phyloP scores from a whole-genome alignment of 2,329 filamentous ascomycete species.

The Hypoxylon sp. region DNA sequence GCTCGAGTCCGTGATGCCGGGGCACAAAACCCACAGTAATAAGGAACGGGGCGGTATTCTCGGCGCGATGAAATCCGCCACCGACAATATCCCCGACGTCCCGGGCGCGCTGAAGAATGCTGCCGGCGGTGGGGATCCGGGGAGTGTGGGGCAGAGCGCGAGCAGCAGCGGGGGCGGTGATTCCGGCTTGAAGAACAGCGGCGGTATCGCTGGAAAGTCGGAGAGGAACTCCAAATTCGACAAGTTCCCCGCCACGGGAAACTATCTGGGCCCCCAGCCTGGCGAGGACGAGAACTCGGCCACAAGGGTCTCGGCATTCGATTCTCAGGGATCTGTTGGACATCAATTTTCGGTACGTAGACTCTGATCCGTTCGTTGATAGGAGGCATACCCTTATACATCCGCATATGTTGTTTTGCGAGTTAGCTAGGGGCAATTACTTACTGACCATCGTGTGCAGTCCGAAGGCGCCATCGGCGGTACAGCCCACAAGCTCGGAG shows the following conservation, averaged over 20 bases:
- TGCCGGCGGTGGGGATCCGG: conserved; percentile 1
- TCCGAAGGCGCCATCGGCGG: conserved; percentile 36
- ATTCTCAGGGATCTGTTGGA: conserved; percentile 36
- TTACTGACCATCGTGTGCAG: conserved; percentile 13
- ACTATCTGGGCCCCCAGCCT: conserved; percentile 15
- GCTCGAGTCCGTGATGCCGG: conserved; percentile 27
- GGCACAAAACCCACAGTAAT: conserved; percentile 7
- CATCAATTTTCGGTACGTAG: conserved; percentile 39
- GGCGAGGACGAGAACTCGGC: conserved; percentile 9
- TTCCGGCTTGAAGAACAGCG: conserved; percentile 16
- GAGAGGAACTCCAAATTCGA: conserved; percentile 29
- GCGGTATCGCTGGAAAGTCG: conserved; percentile 12
- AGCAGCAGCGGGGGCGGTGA: conserved; percentile 3
- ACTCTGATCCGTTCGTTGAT: background rate
- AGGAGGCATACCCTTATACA: background rate
- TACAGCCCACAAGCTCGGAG: conserved; percentile 33
- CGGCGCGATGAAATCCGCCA: conserved; percentile 20
- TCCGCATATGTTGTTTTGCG: no score
- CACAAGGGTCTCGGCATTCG: conserved; percentile 33
- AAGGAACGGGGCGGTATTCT: conserved; percentile 25
- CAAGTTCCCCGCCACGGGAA: conserved; percentile 21
- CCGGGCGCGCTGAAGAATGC: conserved; percentile 15
- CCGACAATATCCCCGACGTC: conserved; percentile 5
- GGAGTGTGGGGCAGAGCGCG: conserved; percentile 7
- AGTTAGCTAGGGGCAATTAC: background rate